Percentiles rank a stretch among this genome's conserved stretches.
Conservation (phyloP, 2,329 filamentous ascomycete genomes). For the Phyllosticta capitalensis region DNA sequence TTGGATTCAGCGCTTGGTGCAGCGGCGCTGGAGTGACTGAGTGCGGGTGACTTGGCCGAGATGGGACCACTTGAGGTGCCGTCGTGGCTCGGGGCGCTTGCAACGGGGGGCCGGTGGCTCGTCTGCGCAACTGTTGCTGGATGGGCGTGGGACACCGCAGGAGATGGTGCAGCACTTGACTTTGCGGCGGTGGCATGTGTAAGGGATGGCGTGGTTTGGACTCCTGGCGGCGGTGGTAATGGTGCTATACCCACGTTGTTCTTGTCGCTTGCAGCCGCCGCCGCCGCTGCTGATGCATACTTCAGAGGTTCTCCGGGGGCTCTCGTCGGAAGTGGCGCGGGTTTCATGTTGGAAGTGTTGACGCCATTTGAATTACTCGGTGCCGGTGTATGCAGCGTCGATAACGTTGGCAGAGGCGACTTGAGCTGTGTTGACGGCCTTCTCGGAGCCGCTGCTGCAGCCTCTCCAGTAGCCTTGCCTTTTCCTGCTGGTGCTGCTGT, state of each 20-base stretch:
- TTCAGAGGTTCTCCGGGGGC: constrained; percentile 85
- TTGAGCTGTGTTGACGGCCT: constrained; percentile 85
- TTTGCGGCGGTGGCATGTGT: constrained; percentile 41
- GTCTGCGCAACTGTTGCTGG: constrained; percentile 17
- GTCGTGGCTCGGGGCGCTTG: constrained; percentile 27
- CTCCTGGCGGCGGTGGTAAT: constrained; percentile 76
- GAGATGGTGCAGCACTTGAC: constrained; percentile 49
- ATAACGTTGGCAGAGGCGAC: constrained; percentile 84
- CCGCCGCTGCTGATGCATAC: constrained; percentile 92
- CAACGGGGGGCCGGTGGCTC: constrained; percentile 25
- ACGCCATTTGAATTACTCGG: constrained; percentile 52
- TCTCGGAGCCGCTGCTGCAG: constrained; percentile 47
- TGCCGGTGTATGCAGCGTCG: constrained; percentile 72
- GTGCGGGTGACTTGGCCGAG: constrained; percentile 44
- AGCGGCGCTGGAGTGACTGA: constrained; percentile 35
- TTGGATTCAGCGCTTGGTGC: constrained; percentile 30
- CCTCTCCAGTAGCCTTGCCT: constrained; percentile 50
- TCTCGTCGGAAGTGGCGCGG: constrained; percentile 74
- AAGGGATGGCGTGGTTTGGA: constrained; percentile 17
- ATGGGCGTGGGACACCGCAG: constrained; percentile 31
- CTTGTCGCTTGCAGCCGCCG: constrained; percentile 83
- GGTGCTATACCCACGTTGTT: constrained; percentile 85
- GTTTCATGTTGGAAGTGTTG: constrained; percentile 69
- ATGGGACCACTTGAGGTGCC: constrained; percentile 24
- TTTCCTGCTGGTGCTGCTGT: constrained; percentile 40